Evolutionary conservation across 192 early-diverging fungal genomes (phyloP), one percentile per base, ranked within the genome.

Genomic region (Entophlyctis luteolus): DNA sequence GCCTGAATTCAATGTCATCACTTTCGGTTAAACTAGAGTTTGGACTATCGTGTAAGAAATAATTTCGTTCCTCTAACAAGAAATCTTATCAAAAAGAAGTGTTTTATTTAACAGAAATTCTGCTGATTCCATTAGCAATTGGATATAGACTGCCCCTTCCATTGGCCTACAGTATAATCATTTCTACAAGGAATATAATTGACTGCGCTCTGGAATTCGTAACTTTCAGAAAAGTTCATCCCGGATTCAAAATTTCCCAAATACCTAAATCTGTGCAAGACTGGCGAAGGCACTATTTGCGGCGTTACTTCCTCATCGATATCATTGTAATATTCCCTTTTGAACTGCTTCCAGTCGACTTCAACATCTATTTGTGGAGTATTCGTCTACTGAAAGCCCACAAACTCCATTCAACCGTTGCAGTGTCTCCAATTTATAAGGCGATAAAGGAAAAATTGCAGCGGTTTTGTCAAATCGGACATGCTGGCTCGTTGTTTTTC

Each of bases 71-170:
- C 47, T 18, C n/a, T n/a, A n/a, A n/a, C n/a, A n/a, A n/a, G n/a
- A n/a, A n/a, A n/a, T n/a, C n/a, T n/a, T n/a, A n/a, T n/a, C n/a
- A n/a, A n/a, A n/a, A n/a, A n/a, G n/a, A 31, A 55, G 52, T 52
- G 20, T 1, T 54, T 6, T 37, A 67, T 23, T 27, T 33, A 22
- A 22, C 14, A 27, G 62, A n/a, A 0, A 18, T 67, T 8, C 56
- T 35, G 53, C 18, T 67, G 12, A 31, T 56, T n/a, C 65, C 65
- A 16, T 34, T 67, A n/a, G 34, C 53, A 18, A 42, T 55, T 5
- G 32, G 33, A 4, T 67, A 49, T 57, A 54, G 56, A 18, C 14
- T 25, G 5, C 27, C 23, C 33, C 35, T 38, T 1, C 53, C 48
- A 12, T 23, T 57, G 3, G 31, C 33, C 16, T 55, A 55, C 4